These are phyloP conservation scores for Canavalia gladiata DNA, from an alignment of 306 rosid species.

Conservation along the genomic window DNA sequence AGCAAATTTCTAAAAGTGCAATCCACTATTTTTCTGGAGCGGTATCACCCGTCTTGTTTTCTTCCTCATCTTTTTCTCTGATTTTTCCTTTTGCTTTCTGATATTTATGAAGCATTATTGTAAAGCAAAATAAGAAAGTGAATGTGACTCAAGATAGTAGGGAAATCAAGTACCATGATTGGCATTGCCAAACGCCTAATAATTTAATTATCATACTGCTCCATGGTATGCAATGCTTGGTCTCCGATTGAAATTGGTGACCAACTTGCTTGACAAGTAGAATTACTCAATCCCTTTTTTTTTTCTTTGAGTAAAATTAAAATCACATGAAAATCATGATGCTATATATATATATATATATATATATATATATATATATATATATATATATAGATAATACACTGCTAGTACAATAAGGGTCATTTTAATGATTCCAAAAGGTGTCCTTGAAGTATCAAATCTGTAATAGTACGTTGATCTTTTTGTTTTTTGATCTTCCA, in stretches of 20 bases:
- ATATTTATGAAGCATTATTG: conserved; percentile 42
- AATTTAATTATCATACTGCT: conserved; percentile 37
- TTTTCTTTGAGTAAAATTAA: background rate
- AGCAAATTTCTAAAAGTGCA: conserved; percentile 36
- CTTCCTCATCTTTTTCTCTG: conserved; percentile 24
- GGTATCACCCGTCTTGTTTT: conserved; percentile 26
- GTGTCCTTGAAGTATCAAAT: conserved; percentile 32
- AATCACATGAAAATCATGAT: conserved; percentile 24
- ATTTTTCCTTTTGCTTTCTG: conserved; percentile 9
- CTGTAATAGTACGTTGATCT: conserved; percentile 18
- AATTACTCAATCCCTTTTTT: background rate
- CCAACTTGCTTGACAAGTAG: conserved; percentile 17
- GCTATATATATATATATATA: background rate
- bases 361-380: background rate
- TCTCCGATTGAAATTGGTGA: conserved; percentile 31
- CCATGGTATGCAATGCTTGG: conserved; percentile 18
- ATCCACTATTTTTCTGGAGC: conserved; percentile 24
- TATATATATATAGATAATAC: too few species aligned
- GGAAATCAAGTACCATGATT: conserved; percentile 40
- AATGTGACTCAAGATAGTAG: conserved; percentile 45
- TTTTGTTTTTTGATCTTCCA: conserved; percentile 15
- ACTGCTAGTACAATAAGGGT: conserved; percentile 6
- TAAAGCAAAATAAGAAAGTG: conserved; percentile 37
- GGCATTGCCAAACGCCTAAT: conserved; percentile 39
- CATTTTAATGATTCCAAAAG: conserved; percentile 7